phyloP scores from a whole-genome alignment of 441 rosid genomes.

The Erodium trifolium region DNA sequence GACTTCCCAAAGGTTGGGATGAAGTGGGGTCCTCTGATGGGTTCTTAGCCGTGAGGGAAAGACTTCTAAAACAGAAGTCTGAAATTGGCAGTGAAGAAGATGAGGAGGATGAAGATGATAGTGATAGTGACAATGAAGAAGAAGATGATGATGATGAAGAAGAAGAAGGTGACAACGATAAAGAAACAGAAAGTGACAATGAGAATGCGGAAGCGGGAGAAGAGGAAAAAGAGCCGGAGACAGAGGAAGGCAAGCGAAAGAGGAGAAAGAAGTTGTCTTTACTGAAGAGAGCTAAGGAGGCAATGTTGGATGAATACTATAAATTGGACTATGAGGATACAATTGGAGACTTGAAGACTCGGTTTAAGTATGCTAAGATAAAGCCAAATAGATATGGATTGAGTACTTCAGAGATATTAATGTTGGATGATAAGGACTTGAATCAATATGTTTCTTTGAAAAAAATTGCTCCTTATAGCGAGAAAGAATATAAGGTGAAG shows the following conservation, averaged over 20 bases:
- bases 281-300: constrained; percentile 59
- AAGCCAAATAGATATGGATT: constrained; percentile 56
- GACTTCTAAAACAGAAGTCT: constrained; percentile 34
- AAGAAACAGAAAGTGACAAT: background rate
- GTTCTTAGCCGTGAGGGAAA: constrained; percentile 59
- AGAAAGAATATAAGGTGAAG: constrained; percentile 72
- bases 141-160: background rate
- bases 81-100: constrained; percentile 22
- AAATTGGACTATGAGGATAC: constrained; percentile 88
- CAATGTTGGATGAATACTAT: constrained; percentile 80
- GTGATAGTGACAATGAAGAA: background rate
- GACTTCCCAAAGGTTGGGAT: constrained; percentile 70
- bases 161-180: background rate
- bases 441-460: constrained; percentile 80
- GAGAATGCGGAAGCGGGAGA: constrained; percentile 12
- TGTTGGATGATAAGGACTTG: constrained; percentile 60
- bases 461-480: constrained; percentile 65
- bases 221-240: constrained; percentile 17
- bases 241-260: constrained; percentile 53
- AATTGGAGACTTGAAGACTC: constrained; percentile 73
- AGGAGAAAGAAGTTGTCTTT: constrained; percentile 60
- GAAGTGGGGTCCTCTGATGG: constrained; percentile 44
- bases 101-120: background rate
- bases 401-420: constrained; percentile 49
- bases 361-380: constrained; percentile 77